These are phyloP conservation scores for Aspergillus ruber DNA, from an alignment of 2,329 filamentous ascomycete species.

Conservation along the genomic window DNA sequence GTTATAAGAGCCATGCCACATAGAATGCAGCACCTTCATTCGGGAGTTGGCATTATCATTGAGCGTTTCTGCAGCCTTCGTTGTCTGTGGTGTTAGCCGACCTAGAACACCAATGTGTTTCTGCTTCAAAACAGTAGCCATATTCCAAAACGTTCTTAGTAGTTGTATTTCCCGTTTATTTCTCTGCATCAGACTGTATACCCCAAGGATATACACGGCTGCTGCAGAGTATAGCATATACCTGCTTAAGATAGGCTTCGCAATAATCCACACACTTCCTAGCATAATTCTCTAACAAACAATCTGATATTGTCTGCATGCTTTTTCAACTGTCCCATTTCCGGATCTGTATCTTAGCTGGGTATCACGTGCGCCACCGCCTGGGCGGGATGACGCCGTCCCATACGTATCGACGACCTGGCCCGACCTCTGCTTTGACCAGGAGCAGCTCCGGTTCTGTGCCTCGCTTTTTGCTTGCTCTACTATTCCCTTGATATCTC, in stretches of 20 bases:
- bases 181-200: no score
- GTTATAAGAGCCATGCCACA: background rate
- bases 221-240: no score
- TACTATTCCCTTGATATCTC: constrained; percentile 8
- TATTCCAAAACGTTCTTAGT: no score
- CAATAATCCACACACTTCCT: no score
- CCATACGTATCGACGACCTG: constrained; percentile 1
- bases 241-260: no score
- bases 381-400: background rate
- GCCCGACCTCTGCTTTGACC: constrained; percentile 1
- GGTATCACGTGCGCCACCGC: constrained; percentile 7
- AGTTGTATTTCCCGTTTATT: no score
- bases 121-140: no score
- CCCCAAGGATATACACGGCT: no score
- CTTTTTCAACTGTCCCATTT: background rate
- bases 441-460: constrained; percentile 3
- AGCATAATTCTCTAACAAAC: no score
- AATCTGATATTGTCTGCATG: background rate
- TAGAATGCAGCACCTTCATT: background rate
- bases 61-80: no score
- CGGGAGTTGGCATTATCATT: background rate
- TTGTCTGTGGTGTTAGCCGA: no score
- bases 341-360: background rate
- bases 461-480: constrained; percentile 4
- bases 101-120: no score